phyloP scores from a whole-genome alignment of 345 rosid genomes.

The Acer campestre region DNA sequence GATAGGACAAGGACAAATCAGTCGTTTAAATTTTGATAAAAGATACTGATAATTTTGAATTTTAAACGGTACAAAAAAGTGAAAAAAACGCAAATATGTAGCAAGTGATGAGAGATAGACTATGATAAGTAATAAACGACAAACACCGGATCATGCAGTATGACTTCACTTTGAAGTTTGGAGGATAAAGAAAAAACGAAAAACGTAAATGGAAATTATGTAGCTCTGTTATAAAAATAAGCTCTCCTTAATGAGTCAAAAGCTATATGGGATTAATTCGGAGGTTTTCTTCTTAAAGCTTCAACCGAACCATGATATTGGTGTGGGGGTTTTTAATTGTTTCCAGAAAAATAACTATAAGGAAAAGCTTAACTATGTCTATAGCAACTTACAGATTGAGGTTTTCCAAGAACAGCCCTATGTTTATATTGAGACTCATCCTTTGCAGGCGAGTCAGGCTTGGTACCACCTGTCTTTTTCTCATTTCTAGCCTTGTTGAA shows the following conservation, averaged over 20 bases:
- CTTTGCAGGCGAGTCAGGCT: constrained; percentile 41
- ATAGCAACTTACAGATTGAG: constrained; percentile 57
- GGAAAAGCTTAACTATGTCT: not conserved
- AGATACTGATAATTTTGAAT: not conserved
- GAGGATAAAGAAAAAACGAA: not conserved
- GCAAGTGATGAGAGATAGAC: not conserved
- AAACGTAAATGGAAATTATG: not conserved
- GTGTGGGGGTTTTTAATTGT: not conserved
- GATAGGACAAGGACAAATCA: not conserved
- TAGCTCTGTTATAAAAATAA: too few species aligned
- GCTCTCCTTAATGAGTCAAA: not conserved
- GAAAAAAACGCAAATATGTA: too few species aligned
- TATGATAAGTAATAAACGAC: not conserved
- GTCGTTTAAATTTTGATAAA: too few species aligned
- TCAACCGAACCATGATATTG: not conserved
- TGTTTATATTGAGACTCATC: too few species aligned
- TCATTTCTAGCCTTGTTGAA: constrained; percentile 66
- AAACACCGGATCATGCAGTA: not conserved
- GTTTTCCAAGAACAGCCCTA: constrained; percentile 48
- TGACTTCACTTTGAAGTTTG: not conserved
- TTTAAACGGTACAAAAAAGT: too few species aligned
- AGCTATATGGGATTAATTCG: not conserved
- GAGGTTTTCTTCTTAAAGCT: constrained; percentile 3
- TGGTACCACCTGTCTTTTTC: constrained; percentile 47
- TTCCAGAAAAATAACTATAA: constrained; percentile 8